A percentile compares a stretch with the other conserved stretches of the same genome.
Conservation (phyloP, 2,329 filamentous ascomycete genomes). For the Grosmannia penicillata region DNA sequence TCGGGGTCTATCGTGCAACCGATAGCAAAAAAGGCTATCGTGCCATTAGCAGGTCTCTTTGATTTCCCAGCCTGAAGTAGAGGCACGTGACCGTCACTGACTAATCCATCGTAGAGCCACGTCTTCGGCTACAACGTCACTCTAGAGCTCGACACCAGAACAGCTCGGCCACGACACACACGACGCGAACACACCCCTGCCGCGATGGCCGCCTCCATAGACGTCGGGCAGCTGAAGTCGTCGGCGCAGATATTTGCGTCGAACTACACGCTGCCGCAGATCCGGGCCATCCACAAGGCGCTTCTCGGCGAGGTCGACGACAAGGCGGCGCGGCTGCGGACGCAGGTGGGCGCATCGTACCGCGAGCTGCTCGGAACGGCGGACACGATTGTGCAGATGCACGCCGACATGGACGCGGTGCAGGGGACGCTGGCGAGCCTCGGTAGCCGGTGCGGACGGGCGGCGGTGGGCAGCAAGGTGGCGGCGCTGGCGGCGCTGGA, state of each 20-base stretch:
- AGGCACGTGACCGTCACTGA: too few species aligned
- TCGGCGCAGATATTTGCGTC: conserved; percentile 39
- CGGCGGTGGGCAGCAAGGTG: conserved; percentile 52
- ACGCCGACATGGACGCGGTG: conserved; percentile 57
- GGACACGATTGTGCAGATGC: conserved; percentile 88
- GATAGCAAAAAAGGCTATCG: too few species aligned
- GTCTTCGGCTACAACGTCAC: too few species aligned
- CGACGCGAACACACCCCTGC: background rate
- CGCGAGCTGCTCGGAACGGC: conserved; percentile 83
- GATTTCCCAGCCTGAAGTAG: too few species aligned
- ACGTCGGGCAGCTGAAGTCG: conserved; percentile 31
- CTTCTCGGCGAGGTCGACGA: conserved; percentile 47
- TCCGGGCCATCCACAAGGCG: conserved; percentile 45
- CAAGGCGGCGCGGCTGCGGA: conserved; percentile 45
- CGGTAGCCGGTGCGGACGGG: conserved; percentile 62
- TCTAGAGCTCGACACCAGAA: too few species aligned
- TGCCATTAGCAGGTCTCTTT: too few species aligned
- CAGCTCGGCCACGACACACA: background rate
- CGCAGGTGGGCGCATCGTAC: conserved; percentile 55
- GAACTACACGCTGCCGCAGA: conserved; percentile 44
- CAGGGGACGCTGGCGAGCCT: conserved; percentile 59
- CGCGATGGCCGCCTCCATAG: conserved; percentile 21
- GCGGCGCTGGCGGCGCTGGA: conserved; percentile 36
- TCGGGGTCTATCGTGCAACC: too few species aligned
- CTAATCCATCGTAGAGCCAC: too few species aligned